A percentile compares a stretch with the other conserved stretches of the same genome.
Evolutionary conservation across 257 asterid species (phyloP).

Genomic region (Salvia rosmarinus): DNA sequence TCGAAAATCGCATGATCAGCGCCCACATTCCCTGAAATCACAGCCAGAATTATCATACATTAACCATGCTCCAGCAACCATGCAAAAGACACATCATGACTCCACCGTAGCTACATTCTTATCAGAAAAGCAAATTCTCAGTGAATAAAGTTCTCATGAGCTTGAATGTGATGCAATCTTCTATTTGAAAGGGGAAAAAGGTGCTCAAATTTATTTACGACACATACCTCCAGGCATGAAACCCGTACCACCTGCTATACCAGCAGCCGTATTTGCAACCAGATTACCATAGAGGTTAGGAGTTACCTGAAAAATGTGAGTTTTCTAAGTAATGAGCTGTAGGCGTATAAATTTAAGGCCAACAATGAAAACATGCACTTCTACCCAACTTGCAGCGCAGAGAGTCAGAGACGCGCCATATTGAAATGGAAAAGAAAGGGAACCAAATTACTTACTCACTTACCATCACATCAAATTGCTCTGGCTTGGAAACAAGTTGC

Average conservation of each 20-base stretch:
- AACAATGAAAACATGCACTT: not conserved
- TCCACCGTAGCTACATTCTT: not conserved
- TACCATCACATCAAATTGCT: conserved; percentile 99
- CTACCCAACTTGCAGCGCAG: not conserved
- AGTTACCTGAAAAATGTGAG: conserved; percentile 57
- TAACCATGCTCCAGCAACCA: not conserved
- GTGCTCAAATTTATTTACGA: conserved; percentile 2
- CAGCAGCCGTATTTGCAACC: conserved; percentile 84
- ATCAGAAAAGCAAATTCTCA: conserved; percentile 5
- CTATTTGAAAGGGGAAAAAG: conserved; percentile 1
- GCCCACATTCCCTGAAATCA: conserved; percentile 78
- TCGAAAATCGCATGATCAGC: conserved; percentile 88
- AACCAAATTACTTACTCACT: conserved; percentile 8
- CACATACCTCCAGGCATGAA: conserved; percentile 90
- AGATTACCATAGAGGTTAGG: conserved; percentile 88
- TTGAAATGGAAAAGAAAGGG: conserved; percentile 11
- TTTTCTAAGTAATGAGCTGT: conserved; percentile 4
- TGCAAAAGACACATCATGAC: not conserved
- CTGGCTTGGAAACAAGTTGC: conserved; percentile 99
- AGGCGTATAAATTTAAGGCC: not conserved
- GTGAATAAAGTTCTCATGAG: not conserved
- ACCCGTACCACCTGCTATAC: conserved; percentile 93
- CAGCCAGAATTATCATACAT: not conserved
- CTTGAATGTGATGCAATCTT: not conserved
- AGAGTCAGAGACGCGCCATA: not conserved